Conservation (phyloP, 139 green algal species). For the Auxenochlorella protothecoides region DNA sequence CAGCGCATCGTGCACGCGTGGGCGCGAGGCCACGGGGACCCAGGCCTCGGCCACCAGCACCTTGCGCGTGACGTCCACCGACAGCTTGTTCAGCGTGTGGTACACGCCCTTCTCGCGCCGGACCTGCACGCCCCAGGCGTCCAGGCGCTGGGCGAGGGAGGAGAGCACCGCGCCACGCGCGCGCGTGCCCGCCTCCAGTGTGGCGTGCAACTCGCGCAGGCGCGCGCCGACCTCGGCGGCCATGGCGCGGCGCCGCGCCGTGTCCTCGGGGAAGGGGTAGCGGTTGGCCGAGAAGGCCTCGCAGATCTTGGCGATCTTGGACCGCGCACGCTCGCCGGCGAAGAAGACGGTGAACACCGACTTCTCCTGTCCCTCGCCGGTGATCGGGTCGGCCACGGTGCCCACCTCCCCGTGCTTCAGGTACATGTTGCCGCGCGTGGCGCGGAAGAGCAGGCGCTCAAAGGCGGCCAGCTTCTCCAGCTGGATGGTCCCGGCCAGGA, state of each 20-base stretch:
- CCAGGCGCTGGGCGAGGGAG: slow-evolving; percentile 48
- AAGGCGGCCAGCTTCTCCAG: slow-evolving; percentile 77
- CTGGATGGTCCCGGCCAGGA: slow-evolving; percentile 77
- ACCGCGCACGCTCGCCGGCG: slow-evolving; percentile 77
- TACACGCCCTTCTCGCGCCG: slow-evolving; percentile 89
- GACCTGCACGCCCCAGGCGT: slow-evolving; percentile 53
- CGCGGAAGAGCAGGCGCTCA: slow-evolving; percentile 94
- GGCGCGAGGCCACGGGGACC: slow-evolving; percentile 51
- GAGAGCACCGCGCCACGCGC: slow-evolving; percentile 63
- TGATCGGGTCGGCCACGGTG: slow-evolving; percentile 62
- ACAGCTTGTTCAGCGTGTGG: slow-evolving; percentile 95
- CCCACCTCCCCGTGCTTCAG: slow-evolving; percentile 50
- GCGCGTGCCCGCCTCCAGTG: slow-evolving; percentile 72
- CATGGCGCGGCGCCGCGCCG: slow-evolving; percentile 76
- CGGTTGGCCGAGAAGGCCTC: slow-evolving; percentile 91
- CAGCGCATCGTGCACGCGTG: slow-evolving; percentile 57
- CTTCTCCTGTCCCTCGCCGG: slow-evolving; percentile 81
- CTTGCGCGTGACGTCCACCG: slow-evolving; percentile 85
- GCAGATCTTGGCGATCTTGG: slow-evolving; percentile 89
- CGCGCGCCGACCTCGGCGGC: slow-evolving; percentile 56
- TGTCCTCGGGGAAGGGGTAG: slow-evolving; percentile 96
- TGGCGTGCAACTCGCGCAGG: slow-evolving; percentile 82
- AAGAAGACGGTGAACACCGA: slow-evolving; percentile 97
- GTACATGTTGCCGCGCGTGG: slow-evolving; percentile 98
- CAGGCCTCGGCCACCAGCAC: slow-evolving; percentile 90